phyloP scores from a whole-genome alignment of 108 stramenopile species.

The Fragilaria crotonensis region DNA sequence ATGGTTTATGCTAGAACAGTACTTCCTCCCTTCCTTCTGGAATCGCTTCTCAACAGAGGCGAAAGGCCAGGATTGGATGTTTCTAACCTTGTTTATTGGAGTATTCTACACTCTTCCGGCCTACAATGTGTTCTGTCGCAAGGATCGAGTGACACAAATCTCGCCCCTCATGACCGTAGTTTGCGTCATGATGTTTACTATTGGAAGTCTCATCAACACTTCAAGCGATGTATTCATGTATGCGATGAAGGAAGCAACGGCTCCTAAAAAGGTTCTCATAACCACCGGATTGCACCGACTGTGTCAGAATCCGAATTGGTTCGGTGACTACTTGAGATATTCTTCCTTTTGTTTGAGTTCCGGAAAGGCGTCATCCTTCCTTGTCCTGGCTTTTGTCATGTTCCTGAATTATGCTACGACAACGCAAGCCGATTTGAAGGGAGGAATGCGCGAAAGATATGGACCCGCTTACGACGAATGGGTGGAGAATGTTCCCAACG shows the following conservation, averaged over 20 bases:
- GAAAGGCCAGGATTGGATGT: no score
- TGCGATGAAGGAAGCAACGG: neutral
- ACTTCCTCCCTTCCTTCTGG: neutral
- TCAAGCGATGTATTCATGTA: slow-evolving; percentile 83
- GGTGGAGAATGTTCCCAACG: neutral
- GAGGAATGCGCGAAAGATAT: neutral
- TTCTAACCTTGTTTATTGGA: neutral
- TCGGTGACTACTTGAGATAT: neutral
- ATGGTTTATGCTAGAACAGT: neutral
- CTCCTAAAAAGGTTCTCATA: neutral
- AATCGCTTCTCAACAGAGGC: neutral
- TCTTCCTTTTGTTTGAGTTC: neutral
- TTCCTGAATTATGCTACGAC: neutral
- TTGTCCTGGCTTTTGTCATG: neutral
- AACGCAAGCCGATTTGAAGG: neutral
- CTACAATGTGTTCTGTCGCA: neutral
- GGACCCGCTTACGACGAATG: neutral
- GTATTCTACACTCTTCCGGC: neutral
- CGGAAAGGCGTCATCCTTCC: neutral
- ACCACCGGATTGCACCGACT: neutral
- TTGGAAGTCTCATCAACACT: slow-evolving; percentile 66
- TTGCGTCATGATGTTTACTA: neutral
- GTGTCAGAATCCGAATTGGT: neutral
- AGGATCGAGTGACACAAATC: neutral
- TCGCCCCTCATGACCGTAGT: neutral